phyloP scores from a whole-genome alignment of 495 filamentous ascomycete genomes.

The Podospora anserina region DNA sequence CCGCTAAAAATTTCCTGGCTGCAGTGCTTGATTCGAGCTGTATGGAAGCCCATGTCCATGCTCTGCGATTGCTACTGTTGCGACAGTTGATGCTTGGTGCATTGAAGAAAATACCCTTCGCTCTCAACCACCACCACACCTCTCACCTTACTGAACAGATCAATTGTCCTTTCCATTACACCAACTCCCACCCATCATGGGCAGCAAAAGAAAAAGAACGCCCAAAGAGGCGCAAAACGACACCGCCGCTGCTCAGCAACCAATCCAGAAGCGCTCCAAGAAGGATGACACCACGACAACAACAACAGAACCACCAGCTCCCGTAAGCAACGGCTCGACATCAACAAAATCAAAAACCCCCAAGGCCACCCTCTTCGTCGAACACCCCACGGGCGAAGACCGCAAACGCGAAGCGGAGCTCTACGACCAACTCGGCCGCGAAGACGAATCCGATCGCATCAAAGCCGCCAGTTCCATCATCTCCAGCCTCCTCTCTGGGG shows the following conservation, averaged over 20 bases:
- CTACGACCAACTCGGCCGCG: conserved; percentile 52
- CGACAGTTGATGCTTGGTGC: neutral
- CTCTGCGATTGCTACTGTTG: neutral
- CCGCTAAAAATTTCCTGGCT: conserved; percentile 20
- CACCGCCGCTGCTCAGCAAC: conserved; percentile 22
- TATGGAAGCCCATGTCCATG: too few relatives aligned
- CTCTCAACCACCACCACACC: neutral
- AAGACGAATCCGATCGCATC: conserved; percentile 49
- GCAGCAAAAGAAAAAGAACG: conserved; percentile 44
- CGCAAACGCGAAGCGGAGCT: conserved; percentile 48
- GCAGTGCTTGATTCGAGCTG: too few relatives aligned
- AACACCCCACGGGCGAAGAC: conserved; percentile 40
- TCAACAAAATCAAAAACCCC: conserved; percentile 27
- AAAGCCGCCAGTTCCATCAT: conserved; percentile 50
- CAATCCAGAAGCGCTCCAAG: conserved; percentile 44
- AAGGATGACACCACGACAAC: conserved; percentile 25
- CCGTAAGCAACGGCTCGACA: conserved; percentile 23
- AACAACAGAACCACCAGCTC: neutral
- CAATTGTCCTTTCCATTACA: neutral
- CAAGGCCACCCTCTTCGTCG: conserved; percentile 39
- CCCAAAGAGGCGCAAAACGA: conserved; percentile 34
- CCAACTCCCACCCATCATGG: conserved; percentile 27
- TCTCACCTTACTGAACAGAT: neutral
- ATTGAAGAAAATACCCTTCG: neutral
- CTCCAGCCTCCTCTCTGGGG: conserved; percentile 41